Conservation (phyloP, 2,329 filamentous ascomycete genomes). For the Trichoderma arundinaceum region DNA sequence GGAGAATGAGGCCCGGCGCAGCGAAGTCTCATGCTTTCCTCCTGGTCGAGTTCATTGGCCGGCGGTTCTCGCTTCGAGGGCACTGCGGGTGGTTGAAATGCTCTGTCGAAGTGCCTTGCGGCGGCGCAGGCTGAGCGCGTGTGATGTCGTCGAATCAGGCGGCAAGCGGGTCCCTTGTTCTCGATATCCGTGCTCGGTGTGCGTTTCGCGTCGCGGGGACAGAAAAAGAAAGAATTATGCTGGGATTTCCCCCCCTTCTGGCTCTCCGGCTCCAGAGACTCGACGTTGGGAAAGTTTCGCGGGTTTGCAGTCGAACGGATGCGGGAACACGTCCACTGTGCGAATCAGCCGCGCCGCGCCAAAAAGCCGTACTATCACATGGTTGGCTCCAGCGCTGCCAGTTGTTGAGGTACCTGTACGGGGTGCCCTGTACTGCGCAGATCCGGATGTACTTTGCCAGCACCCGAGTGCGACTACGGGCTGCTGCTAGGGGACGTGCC, state of each 20-base stretch:
- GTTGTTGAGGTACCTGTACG: neutral
- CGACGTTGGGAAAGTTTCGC: neutral
- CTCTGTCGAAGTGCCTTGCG: neutral
- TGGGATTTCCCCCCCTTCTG: neutral
- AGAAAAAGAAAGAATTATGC: neutral
- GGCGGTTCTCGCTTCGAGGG: neutral
- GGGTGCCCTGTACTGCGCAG: neutral
- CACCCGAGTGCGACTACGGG: conserved; percentile 10
- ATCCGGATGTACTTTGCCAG: conserved; percentile 10
- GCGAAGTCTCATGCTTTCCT: conserved; percentile 30
- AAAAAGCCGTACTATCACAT: conserved; percentile 20
- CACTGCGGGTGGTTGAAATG: neutral
- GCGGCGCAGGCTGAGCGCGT: neutral
- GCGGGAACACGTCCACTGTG: conserved; percentile 15
- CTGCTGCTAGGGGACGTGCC: too few relatives aligned
- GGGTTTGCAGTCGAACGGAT: neutral
- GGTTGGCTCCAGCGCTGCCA: conserved; percentile 1
- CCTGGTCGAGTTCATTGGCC: conserved; percentile 17
- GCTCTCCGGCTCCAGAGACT: neutral
- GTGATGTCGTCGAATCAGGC: conserved; percentile 2
- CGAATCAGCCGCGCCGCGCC: conserved; percentile 13
- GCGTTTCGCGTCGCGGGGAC: conserved; percentile 1
- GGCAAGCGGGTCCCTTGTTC: neutral
- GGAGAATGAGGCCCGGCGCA: conserved; percentile 24
- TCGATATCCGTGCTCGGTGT: neutral